Percentiles rank a stretch among this genome's conserved stretches.
phyloP scores from a whole-genome alignment of 768 basidiomycete genomes.

The Tulasnella sp. region DNA sequence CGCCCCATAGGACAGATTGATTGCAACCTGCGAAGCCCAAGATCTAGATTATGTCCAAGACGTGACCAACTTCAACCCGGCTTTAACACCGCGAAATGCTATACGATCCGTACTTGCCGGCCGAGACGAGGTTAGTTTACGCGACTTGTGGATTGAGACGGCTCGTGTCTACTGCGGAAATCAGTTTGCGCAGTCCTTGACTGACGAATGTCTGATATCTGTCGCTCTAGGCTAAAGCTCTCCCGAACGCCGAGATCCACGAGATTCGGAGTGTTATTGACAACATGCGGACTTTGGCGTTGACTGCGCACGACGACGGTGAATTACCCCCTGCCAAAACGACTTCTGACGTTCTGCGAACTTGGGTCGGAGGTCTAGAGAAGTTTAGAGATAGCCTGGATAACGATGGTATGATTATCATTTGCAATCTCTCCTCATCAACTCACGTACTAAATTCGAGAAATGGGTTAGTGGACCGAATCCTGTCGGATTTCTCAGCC shows the following conservation, averaged over 20 bases:
- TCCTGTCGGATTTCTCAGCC: not conserved
- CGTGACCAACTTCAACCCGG: conserved; percentile 62
- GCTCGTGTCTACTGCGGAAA: not conserved
- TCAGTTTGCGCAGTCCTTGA: not conserved
- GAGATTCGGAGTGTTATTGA: not conserved
- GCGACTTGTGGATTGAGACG: not conserved
- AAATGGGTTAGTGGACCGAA: not conserved
- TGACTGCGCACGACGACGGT: not conserved
- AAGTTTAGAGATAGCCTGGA: not conserved
- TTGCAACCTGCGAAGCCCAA: conserved; percentile 62
- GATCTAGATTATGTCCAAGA: conserved; percentile 52
- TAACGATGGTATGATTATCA: not conserved
- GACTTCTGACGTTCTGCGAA: not conserved
- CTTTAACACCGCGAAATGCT: conserved; percentile 58
- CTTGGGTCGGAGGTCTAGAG: not conserved
- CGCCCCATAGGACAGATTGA: conserved; percentile 52
- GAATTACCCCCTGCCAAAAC: not conserved
- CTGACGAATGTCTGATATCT: not conserved
- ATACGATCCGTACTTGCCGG: conserved; percentile 39
- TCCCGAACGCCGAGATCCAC: not conserved
- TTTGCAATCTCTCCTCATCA: not conserved
- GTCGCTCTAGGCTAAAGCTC: not conserved
- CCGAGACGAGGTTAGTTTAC: not conserved
- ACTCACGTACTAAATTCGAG: not conserved
- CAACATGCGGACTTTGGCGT: not conserved